These are phyloP conservation scores for Lasiosphaeria ovina DNA, from an alignment of 495 filamentous ascomycete species.

Conservation along the genomic window DNA sequence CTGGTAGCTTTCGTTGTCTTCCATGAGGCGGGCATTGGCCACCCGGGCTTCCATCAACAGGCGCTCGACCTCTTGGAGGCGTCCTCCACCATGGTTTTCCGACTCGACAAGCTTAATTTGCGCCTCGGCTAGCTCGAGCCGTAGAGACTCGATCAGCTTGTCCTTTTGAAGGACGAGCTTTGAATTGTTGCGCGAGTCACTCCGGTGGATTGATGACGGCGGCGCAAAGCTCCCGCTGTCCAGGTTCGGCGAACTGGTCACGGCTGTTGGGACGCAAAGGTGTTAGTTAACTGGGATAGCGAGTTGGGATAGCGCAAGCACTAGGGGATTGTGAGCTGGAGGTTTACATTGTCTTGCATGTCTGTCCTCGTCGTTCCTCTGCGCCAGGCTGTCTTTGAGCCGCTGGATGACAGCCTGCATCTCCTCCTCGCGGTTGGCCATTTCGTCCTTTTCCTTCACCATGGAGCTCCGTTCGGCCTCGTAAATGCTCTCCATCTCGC, in stretches of 20 bases:
- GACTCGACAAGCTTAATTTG: conserved; percentile 95
- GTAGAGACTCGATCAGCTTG: conserved; percentile 87
- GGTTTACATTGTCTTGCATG: conserved; percentile 69
- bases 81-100: conserved; percentile 84
- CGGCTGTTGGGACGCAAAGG: conserved; percentile 35
- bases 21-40: conserved; percentile 92
- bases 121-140: conserved; percentile 87
- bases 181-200: conserved; percentile 79
- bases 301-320: neutral
- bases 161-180: conserved; percentile 91
- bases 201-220: conserved; percentile 74
- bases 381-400: conserved; percentile 80
- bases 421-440: conserved; percentile 77
- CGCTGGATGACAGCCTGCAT: conserved; percentile 84
- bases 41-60: conserved; percentile 85
- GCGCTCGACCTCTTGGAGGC: conserved; percentile 82
- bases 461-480: conserved; percentile 84
- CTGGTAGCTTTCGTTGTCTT: conserved; percentile 98
- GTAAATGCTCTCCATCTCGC: conserved; percentile 86
- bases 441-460: conserved; percentile 88
- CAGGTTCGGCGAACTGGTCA: conserved; percentile 53
- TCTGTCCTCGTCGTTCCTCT: conserved; percentile 68
- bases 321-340: neutral
- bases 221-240: conserved; percentile 81
- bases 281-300: conserved; percentile 13